Conservation (phyloP, 331 rosid species). For the Dryas integrifolia region DNA sequence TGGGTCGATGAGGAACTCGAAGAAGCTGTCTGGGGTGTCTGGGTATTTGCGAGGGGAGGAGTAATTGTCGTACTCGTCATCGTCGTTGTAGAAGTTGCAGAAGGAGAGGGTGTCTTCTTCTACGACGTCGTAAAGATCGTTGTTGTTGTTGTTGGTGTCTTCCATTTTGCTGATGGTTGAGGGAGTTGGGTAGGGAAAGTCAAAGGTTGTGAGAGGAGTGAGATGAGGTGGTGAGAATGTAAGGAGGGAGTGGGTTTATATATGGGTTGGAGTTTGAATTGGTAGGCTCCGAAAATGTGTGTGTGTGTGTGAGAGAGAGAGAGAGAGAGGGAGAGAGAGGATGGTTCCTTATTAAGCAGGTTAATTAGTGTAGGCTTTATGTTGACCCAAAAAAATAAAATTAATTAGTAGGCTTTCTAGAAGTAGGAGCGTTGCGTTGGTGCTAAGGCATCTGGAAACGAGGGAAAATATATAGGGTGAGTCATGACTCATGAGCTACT, state of each 20-base stretch:
- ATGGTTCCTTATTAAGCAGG: conserved; percentile 10
- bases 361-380: too few species aligned
- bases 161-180: background rate
- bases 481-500: background rate
- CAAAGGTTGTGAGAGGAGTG: background rate
- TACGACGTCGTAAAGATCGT: background rate
- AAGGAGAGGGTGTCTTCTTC: conserved; percentile 24
- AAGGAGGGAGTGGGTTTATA: background rate
- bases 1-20: conserved; percentile 21
- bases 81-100: conserved; percentile 13
- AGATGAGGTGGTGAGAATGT: background rate
- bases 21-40: conserved; percentile 15
- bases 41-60: background rate
- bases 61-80: conserved; percentile 2
- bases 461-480: background rate
- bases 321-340: background rate
- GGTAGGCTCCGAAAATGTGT: background rate
- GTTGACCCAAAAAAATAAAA: too few species aligned
- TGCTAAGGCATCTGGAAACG: background rate
- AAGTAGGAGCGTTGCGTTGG: background rate
- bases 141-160: background rate
- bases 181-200: background rate
- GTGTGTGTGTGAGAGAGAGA: background rate
- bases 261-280: background rate
- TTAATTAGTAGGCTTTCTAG: background rate